Evolutionary conservation across 2,329 filamentous ascomycete genomes (phyloP).

Genomic region (Verticillium nonalfalfae): DNA sequence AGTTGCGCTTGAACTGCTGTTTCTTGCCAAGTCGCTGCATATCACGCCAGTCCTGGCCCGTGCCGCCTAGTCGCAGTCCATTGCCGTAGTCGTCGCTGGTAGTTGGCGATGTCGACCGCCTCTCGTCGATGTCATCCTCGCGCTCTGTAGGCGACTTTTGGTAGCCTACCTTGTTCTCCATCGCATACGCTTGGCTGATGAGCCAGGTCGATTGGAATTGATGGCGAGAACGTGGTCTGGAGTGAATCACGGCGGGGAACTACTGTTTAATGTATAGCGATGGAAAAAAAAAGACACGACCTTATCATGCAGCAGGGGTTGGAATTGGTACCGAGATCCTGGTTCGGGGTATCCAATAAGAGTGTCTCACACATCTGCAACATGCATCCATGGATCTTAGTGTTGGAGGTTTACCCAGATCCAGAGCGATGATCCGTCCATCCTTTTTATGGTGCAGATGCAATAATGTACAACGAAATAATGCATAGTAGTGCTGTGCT

Average conservation of each 20-base stretch:
- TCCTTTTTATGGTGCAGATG: background rate
- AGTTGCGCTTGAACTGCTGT: conserved; percentile 14
- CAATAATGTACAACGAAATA: background rate
- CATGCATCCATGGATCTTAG: background rate
- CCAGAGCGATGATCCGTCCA: background rate
- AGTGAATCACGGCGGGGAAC: background rate
- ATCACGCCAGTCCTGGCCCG: conserved; percentile 11
- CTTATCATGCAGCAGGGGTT: background rate
- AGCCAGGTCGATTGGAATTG: background rate
- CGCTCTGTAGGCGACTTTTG: background rate
- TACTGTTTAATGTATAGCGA: background rate
- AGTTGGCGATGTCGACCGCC: background rate
- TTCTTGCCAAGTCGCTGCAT: conserved; percentile 16
- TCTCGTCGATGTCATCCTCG: background rate
- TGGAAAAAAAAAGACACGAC: background rate
- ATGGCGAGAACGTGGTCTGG: background rate
- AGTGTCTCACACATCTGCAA: background rate
- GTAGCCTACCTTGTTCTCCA: background rate
- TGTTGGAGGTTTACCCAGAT: conserved; percentile 1
- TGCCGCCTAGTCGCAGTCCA: conserved; percentile 8
- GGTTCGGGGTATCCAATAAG: background rate
- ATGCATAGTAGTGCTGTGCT: background rate
- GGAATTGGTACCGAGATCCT: background rate
- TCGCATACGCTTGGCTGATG: background rate
- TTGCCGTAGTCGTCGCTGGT: conserved; percentile 1